These are phyloP conservation scores for Blastobotrys ciferrii DNA, from an alignment of 1,139 yeast species.

Conservation along the genomic window DNA sequence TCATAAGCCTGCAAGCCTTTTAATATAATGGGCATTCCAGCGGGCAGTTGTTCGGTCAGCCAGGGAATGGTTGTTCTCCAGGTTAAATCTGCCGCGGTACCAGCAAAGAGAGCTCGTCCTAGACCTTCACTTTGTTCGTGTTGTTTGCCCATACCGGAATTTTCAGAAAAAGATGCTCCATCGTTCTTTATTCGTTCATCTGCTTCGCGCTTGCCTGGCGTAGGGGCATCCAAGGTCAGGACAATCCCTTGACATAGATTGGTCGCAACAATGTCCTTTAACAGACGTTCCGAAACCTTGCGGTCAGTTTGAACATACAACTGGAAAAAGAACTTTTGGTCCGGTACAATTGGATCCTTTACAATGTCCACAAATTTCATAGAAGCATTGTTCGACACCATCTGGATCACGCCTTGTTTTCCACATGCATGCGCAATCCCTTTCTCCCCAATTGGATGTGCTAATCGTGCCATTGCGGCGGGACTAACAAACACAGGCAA, in stretches of 20 bases:
- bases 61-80: conserved; percentile 46
- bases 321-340: conserved; percentile 72
- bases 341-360: conserved; percentile 41
- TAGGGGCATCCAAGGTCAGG: conserved; percentile 81
- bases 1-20: conserved; percentile 54
- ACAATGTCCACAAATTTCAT: conserved; percentile 72
- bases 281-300: conserved; percentile 50
- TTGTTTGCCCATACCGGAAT: conserved; percentile 28
- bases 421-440: conserved; percentile 75
- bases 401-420: conserved; percentile 64
- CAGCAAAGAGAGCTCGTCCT: conserved; percentile 48
- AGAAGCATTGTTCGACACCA: conserved; percentile 79
- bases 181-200: conserved; percentile 48
- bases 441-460: conserved; percentile 68
- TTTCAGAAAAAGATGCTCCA: conserved; percentile 44
- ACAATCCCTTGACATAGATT: conserved; percentile 61
- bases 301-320: conserved; percentile 68
- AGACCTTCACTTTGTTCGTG: conserved; percentile 22
- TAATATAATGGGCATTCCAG: conserved; percentile 38
- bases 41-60: conserved; percentile 42
- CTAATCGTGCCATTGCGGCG: conserved; percentile 77
- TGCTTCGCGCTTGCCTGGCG: conserved; percentile 72
- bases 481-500: conserved; percentile 80
- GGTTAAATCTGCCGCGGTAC: conserved; percentile 49
- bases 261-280: conserved; percentile 49